Conservation (phyloP, 345 rosid species). For the Dimocarpus longan region DNA sequence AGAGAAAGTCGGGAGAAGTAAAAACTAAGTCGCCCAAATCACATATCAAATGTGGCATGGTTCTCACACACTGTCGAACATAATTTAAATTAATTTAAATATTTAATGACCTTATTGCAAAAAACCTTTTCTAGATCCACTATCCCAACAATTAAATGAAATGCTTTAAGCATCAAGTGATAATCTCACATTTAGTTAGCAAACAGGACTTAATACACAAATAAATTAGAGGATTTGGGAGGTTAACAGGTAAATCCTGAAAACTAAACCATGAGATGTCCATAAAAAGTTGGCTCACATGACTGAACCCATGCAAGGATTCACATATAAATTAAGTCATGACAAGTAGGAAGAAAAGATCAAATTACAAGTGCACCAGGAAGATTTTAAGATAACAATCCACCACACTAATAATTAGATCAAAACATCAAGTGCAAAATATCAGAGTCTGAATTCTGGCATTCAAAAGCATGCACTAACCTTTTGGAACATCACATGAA, state of each 20-base stretch:
- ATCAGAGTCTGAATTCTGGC: not conserved
- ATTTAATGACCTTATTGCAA: too few relatives aligned
- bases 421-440: not conserved
- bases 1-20: not conserved
- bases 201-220: not conserved
- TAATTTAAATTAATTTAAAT: too few relatives aligned
- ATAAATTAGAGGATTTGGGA: not conserved
- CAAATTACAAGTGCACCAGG: not conserved
- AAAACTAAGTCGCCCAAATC: not conserved
- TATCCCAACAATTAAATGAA: not conserved
- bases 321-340: not conserved
- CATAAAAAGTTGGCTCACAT: not conserved
- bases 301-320: not conserved
- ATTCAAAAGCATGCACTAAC: conserved; percentile 37
- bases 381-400: not conserved
- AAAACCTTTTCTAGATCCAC: not conserved
- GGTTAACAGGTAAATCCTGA: not conserved
- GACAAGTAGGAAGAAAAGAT: not conserved
- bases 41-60: not conserved
- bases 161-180: not conserved
- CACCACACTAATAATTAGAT: not conserved
- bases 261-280: not conserved
- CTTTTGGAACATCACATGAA: conserved; percentile 63
- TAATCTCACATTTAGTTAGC: not conserved
- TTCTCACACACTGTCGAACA: not conserved